phyloP scores from a whole-genome alignment of 2,329 filamentous ascomycete genomes.

The Parastagonospora avenae region DNA sequence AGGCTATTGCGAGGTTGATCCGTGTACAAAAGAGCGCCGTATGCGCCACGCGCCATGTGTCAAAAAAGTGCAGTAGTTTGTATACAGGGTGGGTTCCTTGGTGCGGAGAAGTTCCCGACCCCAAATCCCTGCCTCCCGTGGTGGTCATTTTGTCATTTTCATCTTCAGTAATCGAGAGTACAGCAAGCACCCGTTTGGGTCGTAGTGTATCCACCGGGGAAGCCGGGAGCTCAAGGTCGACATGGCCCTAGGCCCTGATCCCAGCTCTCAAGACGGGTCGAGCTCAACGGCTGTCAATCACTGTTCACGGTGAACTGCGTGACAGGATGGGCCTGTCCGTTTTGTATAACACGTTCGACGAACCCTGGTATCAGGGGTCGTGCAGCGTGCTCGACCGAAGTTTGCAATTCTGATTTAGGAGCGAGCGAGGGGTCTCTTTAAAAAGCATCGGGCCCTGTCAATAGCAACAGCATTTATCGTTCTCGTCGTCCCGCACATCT shows the following conservation, averaged over 20 bases:
- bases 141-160: conserved; percentile 10
- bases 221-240: conserved; percentile 4
- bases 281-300: conserved; percentile 12
- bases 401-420: not conserved
- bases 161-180: not conserved
- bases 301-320: not conserved
- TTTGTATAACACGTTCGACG: conserved; percentile 5
- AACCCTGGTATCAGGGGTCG: conserved; percentile 4
- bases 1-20: too few species aligned
- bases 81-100: not conserved
- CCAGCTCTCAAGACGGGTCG: conserved; percentile 1
- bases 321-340: conserved; percentile 5
- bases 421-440: conserved; percentile 1
- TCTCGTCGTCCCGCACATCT: conserved; percentile 3
- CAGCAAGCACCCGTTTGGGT: not conserved
- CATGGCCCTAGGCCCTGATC: conserved; percentile 6
- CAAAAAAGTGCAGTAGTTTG: not conserved
- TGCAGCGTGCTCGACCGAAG: not conserved
- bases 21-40: too few species aligned
- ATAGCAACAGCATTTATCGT: conserved; percentile 20
- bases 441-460: conserved; percentile 11
- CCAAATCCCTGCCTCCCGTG: not conserved
- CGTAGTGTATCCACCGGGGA: conserved; percentile 10
- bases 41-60: not conserved
- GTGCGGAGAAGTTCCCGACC: conserved; percentile 3